These are phyloP conservation scores for Aegilops umbellulata DNA, from an alignment of 176 grass and related monocot genomes.

Conservation along the genomic window DNA sequence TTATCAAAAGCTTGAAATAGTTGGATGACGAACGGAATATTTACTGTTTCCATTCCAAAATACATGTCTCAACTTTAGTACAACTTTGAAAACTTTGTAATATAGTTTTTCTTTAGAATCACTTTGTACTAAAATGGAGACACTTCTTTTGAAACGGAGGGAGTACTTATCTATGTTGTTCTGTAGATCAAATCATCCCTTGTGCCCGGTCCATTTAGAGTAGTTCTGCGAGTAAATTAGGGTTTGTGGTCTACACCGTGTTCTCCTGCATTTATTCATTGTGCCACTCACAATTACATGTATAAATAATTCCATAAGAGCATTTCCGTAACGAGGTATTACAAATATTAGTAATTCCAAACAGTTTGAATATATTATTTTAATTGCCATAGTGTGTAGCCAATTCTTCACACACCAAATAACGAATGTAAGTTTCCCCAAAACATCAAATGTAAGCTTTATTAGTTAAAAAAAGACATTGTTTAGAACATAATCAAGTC, in stretches of 20 bases:
- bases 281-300: too few relatives aligned
- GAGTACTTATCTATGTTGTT: background rate
- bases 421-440: background rate
- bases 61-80: too few relatives aligned
- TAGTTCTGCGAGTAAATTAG: background rate
- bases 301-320: background rate
- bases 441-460: background rate
- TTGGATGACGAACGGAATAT: background rate
- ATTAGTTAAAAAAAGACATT: background rate
- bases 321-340: background rate
- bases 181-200: background rate
- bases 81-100: too few relatives aligned
- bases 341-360: background rate
- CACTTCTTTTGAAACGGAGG: background rate
- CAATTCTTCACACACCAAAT: background rate
- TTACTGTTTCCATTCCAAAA: too few relatives aligned
- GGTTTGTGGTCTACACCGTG: too few relatives aligned
- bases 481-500: background rate
- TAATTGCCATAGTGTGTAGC: background rate
- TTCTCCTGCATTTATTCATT: too few relatives aligned
- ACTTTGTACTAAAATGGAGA: too few relatives aligned
- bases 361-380: background rate
- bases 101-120: too few relatives aligned
- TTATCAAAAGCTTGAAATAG: background rate
- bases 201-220: too few relatives aligned